A percentile compares a stretch with the other conserved stretches of the same genome.
Conservation (phyloP, 192 early-diverging fungal species). For the Martensiomyces pterosporus region DNA sequence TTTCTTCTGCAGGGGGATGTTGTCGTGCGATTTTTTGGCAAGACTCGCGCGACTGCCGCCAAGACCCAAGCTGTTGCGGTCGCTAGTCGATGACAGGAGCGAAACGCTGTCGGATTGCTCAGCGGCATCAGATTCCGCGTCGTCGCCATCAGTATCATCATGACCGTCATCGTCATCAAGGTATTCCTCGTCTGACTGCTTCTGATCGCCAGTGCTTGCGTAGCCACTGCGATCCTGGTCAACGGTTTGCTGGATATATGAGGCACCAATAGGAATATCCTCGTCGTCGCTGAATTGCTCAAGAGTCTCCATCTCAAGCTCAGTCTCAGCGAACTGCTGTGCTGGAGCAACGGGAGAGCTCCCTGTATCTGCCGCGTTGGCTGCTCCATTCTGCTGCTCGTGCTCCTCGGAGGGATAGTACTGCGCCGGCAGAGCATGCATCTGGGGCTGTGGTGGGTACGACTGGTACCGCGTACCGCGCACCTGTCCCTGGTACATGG, state of each 20-base stretch:
- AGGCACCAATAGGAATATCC: conserved; percentile 22
- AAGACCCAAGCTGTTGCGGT: conserved; percentile 41
- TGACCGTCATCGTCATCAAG: conserved; percentile 1
- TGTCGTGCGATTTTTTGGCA: conserved; percentile 16
- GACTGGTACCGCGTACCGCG: conserved; percentile 36
- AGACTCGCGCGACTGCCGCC: conserved; percentile 16
- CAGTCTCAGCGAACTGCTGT: too few species aligned
- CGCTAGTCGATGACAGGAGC: conserved; percentile 29
- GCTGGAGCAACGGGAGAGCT: too few species aligned
- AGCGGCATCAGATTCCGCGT: too few species aligned
- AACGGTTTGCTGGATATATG: conserved; percentile 43
- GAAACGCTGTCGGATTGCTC: conserved; percentile 26
- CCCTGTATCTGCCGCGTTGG: not conserved
- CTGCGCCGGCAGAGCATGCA: conserved; percentile 10
- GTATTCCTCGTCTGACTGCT: not conserved
- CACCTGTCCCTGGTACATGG: conserved; percentile 45
- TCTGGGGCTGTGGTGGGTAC: conserved; percentile 6
- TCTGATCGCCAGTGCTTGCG: conserved; percentile 3
- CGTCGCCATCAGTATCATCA: conserved; percentile 6
- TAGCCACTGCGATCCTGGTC: too few species aligned
- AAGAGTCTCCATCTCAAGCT: conserved; percentile 21
- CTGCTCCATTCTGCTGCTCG: conserved; percentile 5
- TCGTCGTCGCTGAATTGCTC: conserved; percentile 35
- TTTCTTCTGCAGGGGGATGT: conserved; percentile 24
- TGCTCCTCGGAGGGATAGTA: conserved; percentile 11